Base-by-base conservation (phyloP, 2,329 filamentous ascomycete genomes). In the Keithomyces neogunnii region DNA sequence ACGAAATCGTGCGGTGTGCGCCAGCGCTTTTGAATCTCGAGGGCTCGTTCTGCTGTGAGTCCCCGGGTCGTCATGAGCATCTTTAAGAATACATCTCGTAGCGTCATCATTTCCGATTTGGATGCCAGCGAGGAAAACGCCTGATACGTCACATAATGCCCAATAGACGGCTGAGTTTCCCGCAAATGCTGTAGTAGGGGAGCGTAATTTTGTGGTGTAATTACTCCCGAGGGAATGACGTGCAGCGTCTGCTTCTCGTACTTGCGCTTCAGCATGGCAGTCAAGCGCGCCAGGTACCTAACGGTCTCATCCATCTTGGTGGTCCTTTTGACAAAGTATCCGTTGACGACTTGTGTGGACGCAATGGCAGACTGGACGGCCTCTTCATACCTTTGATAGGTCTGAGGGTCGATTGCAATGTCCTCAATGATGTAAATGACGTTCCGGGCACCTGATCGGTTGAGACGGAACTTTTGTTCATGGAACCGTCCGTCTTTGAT, bases 61-160 rank as follows among this genome's bases (percentile, higher is more conserved):
- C 86, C 86, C 50, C 78, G 78, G 2, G 80, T 88, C 56, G 85
- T 89, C 87, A 93, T 90, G 46, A 93, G 75, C 87, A 93, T 92
- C 66, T 91, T 91, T 30, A 93, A 70, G 58, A 81, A 92, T 0
- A 91, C 66, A 59, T 93, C 88, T 51, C 86, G 75, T 8, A 92
- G 70, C 0, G 86, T 88, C 59, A 89, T 78, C 53, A 78, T 78
- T 49, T 88, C 85, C 0, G 85, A 88, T 65, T 93, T 93, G 7
- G 84, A 88, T 1, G 82, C 82, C 44, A 92, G 69, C 1, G 82
- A 82, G 0, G 84, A 81, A 63, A 92, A 91, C 0, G 84, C 84
- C 0, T 77, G 70, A 59, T 89, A 90, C 9, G 78, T 88, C 53
- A 89, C 78, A 59, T 84, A 76, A 61, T 82, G 81, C 3, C 74